These are phyloP conservation scores for Coniferiporia sulphurascens DNA, from an alignment of 1,284 basidiomycete species.

Conservation along the genomic window DNA sequence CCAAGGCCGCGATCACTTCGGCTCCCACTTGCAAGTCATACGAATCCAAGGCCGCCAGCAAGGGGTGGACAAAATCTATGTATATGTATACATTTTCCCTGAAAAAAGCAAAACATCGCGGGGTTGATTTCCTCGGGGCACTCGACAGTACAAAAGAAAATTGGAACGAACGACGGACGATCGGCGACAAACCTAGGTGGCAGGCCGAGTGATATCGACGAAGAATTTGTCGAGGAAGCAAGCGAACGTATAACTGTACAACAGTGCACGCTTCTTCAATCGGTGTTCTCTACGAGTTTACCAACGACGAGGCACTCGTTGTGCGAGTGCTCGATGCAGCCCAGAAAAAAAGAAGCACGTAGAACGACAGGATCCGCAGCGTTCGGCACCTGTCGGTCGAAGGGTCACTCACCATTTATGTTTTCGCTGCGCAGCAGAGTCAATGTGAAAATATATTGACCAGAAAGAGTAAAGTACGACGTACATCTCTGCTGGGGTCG, in stretches of 20 bases:
- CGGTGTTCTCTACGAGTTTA: constrained; percentile 67
- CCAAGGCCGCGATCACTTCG: too few species aligned
- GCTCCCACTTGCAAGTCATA: too few species aligned
- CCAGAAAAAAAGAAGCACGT: constrained; percentile 30
- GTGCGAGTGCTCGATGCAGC: constrained; percentile 87
- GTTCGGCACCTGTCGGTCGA: not conserved
- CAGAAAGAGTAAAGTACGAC: constrained; percentile 29
- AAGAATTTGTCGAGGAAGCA: not conserved
- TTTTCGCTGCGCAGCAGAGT: constrained; percentile 58
- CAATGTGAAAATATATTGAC: constrained; percentile 6
- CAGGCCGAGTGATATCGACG: not conserved
- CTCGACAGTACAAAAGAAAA: not conserved
- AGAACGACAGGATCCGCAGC: too few species aligned
- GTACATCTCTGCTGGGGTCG: constrained; percentile 79
- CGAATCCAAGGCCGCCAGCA: too few species aligned
- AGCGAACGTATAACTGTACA: too few species aligned
- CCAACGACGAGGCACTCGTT: constrained; percentile 88
- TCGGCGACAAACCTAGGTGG: not conserved
- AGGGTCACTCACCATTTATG: constrained; percentile 61
- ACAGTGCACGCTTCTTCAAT: not conserved
- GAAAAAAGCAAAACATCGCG: too few species aligned
- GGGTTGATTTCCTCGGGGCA: too few species aligned
- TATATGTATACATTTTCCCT: too few species aligned
- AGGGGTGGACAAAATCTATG: too few species aligned
- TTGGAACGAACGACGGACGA: not conserved